Percentiles rank a stretch among this genome's conserved stretches.
Evolutionary conservation across 768 basidiomycete genomes (phyloP).

Genomic region (Termitomyces sp.): DNA sequence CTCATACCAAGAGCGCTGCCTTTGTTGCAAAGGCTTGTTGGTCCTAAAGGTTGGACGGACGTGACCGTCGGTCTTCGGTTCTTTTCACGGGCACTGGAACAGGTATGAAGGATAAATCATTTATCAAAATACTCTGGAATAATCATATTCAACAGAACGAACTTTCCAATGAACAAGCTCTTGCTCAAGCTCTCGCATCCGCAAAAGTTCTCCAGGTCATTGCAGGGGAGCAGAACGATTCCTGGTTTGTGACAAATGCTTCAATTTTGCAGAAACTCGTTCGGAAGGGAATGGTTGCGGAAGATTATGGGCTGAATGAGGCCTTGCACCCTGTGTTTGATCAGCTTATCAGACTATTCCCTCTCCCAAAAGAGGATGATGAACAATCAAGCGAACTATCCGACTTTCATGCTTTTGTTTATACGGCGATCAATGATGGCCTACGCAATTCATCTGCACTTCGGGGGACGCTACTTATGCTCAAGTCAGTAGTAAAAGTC

Average conservation of each 20-base stretch:
- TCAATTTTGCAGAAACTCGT: constrained; percentile 73
- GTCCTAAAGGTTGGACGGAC: constrained; percentile 83
- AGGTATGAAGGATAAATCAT: constrained; percentile 39
- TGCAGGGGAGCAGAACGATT: constrained; percentile 72
- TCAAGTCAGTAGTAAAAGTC: constrained; percentile 78
- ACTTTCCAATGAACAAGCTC: constrained; percentile 55
- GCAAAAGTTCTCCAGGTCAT: constrained; percentile 89
- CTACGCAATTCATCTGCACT: constrained; percentile 66
- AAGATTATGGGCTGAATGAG: constrained; percentile 77
- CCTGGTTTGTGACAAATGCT: constrained; percentile 76
- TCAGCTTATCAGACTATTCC: constrained; percentile 68
- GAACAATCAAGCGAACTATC: constrained; percentile 66
- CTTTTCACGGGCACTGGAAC: constrained; percentile 80
- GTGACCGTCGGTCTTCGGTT: constrained; percentile 89
- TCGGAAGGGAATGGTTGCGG: constrained; percentile 79
- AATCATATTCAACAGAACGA: constrained; percentile 51
- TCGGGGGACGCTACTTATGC: constrained; percentile 79
- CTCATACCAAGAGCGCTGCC: constrained; percentile 60
- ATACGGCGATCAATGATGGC: constrained; percentile 70
- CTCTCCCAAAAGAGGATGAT: constrained; percentile 74
- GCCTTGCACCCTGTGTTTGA: constrained; percentile 80
- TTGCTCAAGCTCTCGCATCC: constrained; percentile 69
- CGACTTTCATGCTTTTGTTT: constrained; percentile 75
- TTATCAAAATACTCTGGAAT: background rate
- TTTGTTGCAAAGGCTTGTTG: constrained; percentile 72